Base-by-base conservation (phyloP, 1,284 basidiomycete species). In the Sphaerobolus stellatus region DNA sequence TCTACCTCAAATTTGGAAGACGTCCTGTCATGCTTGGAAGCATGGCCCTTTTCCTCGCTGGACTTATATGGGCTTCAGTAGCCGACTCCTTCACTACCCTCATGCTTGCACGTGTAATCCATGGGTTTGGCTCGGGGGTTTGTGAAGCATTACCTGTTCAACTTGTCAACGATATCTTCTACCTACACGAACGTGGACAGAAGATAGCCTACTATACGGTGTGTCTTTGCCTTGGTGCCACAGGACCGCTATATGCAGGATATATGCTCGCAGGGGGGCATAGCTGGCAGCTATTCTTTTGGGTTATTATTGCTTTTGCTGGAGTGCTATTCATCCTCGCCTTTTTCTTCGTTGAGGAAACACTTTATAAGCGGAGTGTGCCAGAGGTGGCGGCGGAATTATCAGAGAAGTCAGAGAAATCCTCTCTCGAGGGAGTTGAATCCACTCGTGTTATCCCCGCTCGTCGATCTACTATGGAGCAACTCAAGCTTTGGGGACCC, bases 111-210 rank as follows among this genome's bases (percentile, higher is more conserved):
- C 54, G 54, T 9, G 46, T 56, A 16, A 50, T 56, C 41, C 54
- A 56, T 24, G 54, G 50, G 25, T 56, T 50, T 25, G 49, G 54
- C 29, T 50, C 49, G 13, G 49, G 54, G 31, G 54, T 51, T 8
- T 52, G 49, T 34, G 54, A 56, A 43, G 40, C 54, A 4, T 41
- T 56, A 9, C 49, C 49, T 6, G 54, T 52, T n/a, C 49, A 52
- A 30, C 49, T 51, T 8, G 49, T 56, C 38, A 46, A 50, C 46
- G 45, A 54, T 28, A 54, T 57, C 24, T 57, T 54, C 56, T 57
- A 52, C 47, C 33, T 52, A 22, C 56, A 57, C 46, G 56, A 57
- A 31, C 56, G 56, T 30, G 56, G 56, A 29, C 46, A 57, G 20
- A 33, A 48, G 27, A 48, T 57, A 31, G 56, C 50, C 8, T 48